Evolutionary conservation across 2,329 filamentous ascomycete species (phyloP), one percentile per base, ranked within the genome.

Genomic region (Pyrenophora graminea): DNA sequence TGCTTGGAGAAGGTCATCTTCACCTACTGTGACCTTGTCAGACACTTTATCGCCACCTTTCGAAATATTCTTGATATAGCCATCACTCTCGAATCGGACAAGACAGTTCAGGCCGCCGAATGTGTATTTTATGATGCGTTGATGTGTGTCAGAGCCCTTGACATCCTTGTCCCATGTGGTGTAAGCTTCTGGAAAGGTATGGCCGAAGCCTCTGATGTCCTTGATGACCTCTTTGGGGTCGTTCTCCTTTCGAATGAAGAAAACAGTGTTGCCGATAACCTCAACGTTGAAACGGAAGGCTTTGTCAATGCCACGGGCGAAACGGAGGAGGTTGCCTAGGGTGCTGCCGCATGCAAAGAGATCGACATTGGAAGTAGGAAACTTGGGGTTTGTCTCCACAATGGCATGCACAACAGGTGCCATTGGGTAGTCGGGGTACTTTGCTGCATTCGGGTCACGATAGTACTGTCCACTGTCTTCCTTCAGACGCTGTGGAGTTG

Each of bases 131-230:
- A 89, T 60, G 6, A 89, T 62, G 1, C 86, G 77, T 62, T 90
- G 85, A 53, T 90, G 84, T 0, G 83, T 84, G 1, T 70, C 72
- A 0, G 85, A 89, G 0, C 77, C 75, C 39, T 75, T 77, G 0
- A 84, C 80, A 1, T 77, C 77, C 0, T 59, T 9, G 8, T 82
- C 80, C 85, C 86, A 89, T 0, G 77, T 82, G 0, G 87, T 90
- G 61, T 88, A 85, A 1, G 77, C 76, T 40, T 88, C 84, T 0
- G 84, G 84, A 56, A 90, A 90, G 0, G 82, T 79, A 58, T 89
- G 85, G 0, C 86, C 86, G 58, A 78, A 88, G 0, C 87, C 87
- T 13, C 60, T 59, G 0, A 89, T 71, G n/a, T 76, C 76, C 0
- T 71, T 58, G 4, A 89, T 84, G 0, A 76, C 63, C 57, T 87